These are phyloP conservation scores for Kodamaea neixiangensis DNA, from an alignment of 805 yeast species.

Conservation along the genomic window DNA sequence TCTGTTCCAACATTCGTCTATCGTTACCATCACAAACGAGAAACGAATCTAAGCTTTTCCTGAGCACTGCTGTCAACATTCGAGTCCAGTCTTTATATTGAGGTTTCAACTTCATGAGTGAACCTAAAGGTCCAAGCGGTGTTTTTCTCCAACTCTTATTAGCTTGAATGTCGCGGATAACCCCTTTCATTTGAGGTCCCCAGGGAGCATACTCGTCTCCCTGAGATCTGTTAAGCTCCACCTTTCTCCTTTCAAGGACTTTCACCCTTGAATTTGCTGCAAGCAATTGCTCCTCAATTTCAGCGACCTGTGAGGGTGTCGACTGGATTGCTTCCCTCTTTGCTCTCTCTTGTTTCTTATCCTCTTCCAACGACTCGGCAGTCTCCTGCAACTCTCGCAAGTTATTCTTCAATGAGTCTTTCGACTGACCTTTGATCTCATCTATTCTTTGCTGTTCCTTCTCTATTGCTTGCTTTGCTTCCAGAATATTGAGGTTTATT, in stretches of 20 bases:
- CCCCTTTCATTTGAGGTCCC: constrained; percentile 44
- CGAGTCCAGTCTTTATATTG: constrained; percentile 59
- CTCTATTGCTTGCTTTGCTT: constrained; percentile 22
- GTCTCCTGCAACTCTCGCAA: constrained; percentile 24
- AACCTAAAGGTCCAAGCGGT: constrained; percentile 86
- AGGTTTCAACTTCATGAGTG: constrained; percentile 54
- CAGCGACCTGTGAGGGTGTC: constrained; percentile 25
- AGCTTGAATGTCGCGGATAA: constrained; percentile 44
- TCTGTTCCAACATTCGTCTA: constrained; percentile 34
- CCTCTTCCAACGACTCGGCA: constrained; percentile 17
- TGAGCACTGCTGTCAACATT: constrained; percentile 58
- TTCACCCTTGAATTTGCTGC: constrained; percentile 13
- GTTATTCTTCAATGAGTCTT: constrained; percentile 29
- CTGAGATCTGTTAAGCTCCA: constrained; percentile 20
- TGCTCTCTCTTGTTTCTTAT: constrained; percentile 15
- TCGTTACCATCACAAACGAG: constrained; percentile 69
- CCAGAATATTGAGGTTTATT: constrained; percentile 13
- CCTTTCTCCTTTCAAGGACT: constrained; percentile 8
- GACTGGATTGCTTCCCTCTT: constrained; percentile 6
- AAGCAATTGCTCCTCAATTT: constrained; percentile 24
- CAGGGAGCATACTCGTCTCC: constrained; percentile 49
- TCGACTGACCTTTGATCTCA: constrained; percentile 45
- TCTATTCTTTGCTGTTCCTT: constrained; percentile 42
- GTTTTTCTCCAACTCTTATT: constrained; percentile 36
- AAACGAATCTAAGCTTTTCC: constrained; percentile 57